These are phyloP conservation scores for Cladosporium cucumerinum DNA, from an alignment of 2,329 filamentous ascomycete genomes.

Conservation along the genomic window DNA sequence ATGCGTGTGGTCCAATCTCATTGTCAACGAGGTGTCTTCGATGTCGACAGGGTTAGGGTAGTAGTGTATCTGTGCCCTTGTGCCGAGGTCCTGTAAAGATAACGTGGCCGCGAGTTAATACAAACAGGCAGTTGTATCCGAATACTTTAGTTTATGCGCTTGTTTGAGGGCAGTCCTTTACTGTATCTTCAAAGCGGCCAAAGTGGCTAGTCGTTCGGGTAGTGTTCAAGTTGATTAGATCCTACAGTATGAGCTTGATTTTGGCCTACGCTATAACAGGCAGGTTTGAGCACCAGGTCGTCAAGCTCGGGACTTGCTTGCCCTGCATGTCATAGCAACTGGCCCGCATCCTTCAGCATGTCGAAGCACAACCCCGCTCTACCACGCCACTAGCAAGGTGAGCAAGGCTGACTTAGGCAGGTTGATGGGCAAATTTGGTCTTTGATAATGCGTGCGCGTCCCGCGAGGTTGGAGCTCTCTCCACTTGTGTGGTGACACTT, in stretches of 20 bases:
- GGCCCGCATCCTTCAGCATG: not conserved
- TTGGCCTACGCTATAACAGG: not conserved
- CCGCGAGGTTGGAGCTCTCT: slow-evolving; percentile 5
- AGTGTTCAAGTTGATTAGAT: not conserved
- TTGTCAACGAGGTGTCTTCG: too few relatives aligned
- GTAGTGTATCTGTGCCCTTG: not conserved
- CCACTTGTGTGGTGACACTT: not conserved
- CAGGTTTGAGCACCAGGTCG: not conserved
- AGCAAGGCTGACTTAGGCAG: slow-evolving; percentile 11
- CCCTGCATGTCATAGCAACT: slow-evolving; percentile 5
- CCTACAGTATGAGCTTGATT: too few relatives aligned
- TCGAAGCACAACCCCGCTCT: slow-evolving; percentile 14
- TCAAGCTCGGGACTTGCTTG: not conserved
- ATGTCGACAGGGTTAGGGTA: not conserved
- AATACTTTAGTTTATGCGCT: not conserved
- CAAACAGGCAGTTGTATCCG: not conserved
- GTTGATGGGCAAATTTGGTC: slow-evolving; percentile 4
- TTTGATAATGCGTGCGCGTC: not conserved
- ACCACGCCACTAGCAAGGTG: slow-evolving; percentile 8
- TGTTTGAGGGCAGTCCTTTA: not conserved
- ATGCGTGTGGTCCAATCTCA: too few relatives aligned
- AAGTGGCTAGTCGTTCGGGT: not conserved
- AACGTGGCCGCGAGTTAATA: not conserved
- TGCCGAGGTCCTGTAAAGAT: too few relatives aligned
- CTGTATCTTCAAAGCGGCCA: not conserved